Base-by-base conservation (phyloP, 805 yeast genomes). In the Gaillardinia entomophila region DNA sequence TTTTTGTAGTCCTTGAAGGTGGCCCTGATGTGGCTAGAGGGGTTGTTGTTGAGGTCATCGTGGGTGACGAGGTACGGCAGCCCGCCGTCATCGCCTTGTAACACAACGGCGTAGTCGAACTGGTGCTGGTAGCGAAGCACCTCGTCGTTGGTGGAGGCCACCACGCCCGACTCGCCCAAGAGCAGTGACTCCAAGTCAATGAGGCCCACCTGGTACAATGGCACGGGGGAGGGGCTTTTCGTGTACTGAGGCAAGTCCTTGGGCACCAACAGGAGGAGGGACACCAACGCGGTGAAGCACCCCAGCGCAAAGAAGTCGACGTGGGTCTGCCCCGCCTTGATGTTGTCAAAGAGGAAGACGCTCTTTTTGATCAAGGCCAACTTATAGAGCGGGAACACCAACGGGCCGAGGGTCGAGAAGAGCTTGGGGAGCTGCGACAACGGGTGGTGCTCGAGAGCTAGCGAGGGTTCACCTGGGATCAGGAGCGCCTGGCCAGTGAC, bases 81-180 rank as follows among this genome's bases (percentile, higher is more conserved):
- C 10, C 51, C 38, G 12, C 43, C 41, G 14, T 33, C 30, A 10
- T 28, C 22, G 3, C 32, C 34, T 13, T 42, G 53, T 26, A 64
- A 31, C 18, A 59, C 39, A 11, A 64, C 50, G 2, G 58, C 69
- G 22, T 48, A 34, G 38, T 81, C 86, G 47, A 71, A 80, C 3
- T 77, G 42, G 8, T 62, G 57, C 41, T 78, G 80, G 38, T 69
- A 75, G 45, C 78, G 58, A 20, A 82, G 55, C 16, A 83, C 73
- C 27, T 74, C 79, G 47, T 83, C 94, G 15, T 80, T 71, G 2
- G 90, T 79, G 5, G 75, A 63, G 2, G 80, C 88, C 25, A 80
- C 60, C 43, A 59, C 79, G 2, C 74, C 71, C 12, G 47, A 29
- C 19, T 43, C 31, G 2, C 43, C 16, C 25, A 55, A 39, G 8